Evolutionary conservation across 768 basidiomycete species (phyloP), one percentile per base, ranked within the genome.

Genomic region (Chalciporus pseudorubinellus): DNA sequence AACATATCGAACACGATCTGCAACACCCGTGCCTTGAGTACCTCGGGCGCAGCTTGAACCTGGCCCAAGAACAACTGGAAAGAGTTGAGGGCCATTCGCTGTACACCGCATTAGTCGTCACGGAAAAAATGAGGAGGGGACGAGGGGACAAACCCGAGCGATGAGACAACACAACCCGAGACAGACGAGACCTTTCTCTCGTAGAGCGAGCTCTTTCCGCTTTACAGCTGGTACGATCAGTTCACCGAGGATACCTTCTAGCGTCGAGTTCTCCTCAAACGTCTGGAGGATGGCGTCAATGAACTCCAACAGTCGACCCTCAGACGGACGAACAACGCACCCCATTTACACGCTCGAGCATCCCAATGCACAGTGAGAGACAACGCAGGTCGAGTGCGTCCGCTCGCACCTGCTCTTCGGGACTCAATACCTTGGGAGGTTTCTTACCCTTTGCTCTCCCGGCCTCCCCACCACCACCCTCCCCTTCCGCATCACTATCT

Each of bases 151-250:
- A 51, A 66, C 63, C 56, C 61, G 59, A 75, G 88, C 91, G 61
- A 93, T 89, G 33, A 91, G 77, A 64, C 82, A 88, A 59, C 85
- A 88, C 13, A 92, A 62, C 0, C 87, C 89, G 9, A 91, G 72
- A 40, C 81, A 80, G 34, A 84, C 72, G n/a, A 89, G 64, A 3
- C 85, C 89, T 50, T 81, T 77, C 63, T 87, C 82, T 20, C 82
- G 73, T 22, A 90, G 72, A 2, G 54, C 52, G 6, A 89, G 76
- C 59, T 95, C 92, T 70, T 95, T 95, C 46, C 91, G 82, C 63
- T 87, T 85, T 39, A 98, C 90, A 5, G 91, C 83, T 3, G 95
- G 95, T 28, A 97, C 82, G 61, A 98, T 92, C 16, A 99, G 74
- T 59, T 98, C 92, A 10, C 89, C 75, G 67, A 83, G 64, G 19